Evolutionary conservation across 2,329 filamentous ascomycete species (phyloP), one percentile per base, ranked within the genome.

Genomic region (Chalara sp.): DNA sequence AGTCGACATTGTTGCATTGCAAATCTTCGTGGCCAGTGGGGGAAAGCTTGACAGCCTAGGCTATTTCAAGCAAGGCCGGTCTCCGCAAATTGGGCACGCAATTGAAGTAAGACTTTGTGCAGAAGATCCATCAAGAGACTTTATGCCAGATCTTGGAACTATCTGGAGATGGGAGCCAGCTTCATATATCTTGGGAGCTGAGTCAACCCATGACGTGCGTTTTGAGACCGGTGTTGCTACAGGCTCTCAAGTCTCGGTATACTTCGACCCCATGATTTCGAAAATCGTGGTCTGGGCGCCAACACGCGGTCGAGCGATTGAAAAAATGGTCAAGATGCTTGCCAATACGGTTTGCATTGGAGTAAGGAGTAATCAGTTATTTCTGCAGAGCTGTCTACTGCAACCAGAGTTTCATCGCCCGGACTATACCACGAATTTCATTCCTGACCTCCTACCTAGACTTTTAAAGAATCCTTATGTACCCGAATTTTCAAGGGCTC

Each of bases 311-410:
- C 67, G 68, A 6, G 68, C 65, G 2, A 56, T 68, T 10, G 48
- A 65, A 70, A 11, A 67, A 44, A 69, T 70, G 65, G 56, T 43
- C 5, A 52, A 58, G 5, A 60, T 67, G 1, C 57, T 71, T 1
- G 58, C 64, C 0, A 52, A 68, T 11, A 70, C 67, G 1, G 65
- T 67, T 13, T 74, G 72, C 48, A 63, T 71, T 47, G 72, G 71
- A 21, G 67, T 73, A 46, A 65, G 69, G 46, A 87, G 84, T 1
- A 87, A 87, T 61, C 86, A 87, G 47, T 81, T 86, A 55, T 88
- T 88, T 60, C 66, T 87, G 44, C 87, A 86, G 31, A 32, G n/a
- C 40, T 43, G 40, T 28, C 40, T 43, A 2, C 7, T 13, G 7
- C 40, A 43, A 8, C 40, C 40, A 21, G 13, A 28, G 29, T 43